phyloP scores from a whole-genome alignment of 2,329 filamentous ascomycete genomes.

The Sporothrix humicola region DNA sequence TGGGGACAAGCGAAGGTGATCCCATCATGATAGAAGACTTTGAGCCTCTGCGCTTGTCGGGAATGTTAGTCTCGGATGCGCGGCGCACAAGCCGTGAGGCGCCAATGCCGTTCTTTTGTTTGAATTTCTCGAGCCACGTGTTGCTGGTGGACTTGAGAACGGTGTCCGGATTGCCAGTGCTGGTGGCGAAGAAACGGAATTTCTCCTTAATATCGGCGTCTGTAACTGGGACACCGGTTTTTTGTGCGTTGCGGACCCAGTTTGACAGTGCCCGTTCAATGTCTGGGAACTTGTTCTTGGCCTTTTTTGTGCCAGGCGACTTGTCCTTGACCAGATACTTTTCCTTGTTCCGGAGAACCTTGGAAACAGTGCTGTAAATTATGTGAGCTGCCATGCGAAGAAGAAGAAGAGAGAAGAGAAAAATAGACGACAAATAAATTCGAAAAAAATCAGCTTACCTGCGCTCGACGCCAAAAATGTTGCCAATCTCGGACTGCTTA shows the following conservation, averaged over 20 bases:
- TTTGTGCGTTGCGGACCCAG: constrained; percentile 83
- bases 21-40: constrained; percentile 47
- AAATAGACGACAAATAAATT: constrained; percentile 7
- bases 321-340: constrained; percentile 84
- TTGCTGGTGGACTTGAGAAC: constrained; percentile 73
- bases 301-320: constrained; percentile 75
- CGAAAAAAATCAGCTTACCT: constrained; percentile 65
- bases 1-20: constrained; percentile 58
- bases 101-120: constrained; percentile 76
- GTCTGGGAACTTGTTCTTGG: constrained; percentile 84
- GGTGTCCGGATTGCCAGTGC: constrained; percentile 70
- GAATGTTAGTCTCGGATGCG: constrained; percentile 72
- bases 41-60: constrained; percentile 63
- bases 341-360: constrained; percentile 92
- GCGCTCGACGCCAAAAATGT: constrained; percentile 93
- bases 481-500: constrained; percentile 96
- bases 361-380: constrained; percentile 85
- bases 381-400: neutral
- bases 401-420: neutral
- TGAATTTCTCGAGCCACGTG: constrained; percentile 93
- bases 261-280: constrained; percentile 89
- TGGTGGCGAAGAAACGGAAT: constrained; percentile 78
- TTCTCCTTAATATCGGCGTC: constrained; percentile 87
- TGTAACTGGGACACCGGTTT: constrained; percentile 73
- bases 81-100: constrained; percentile 56